Evolutionary conservation across 768 basidiomycete genomes (phyloP), one percentile per base, ranked within the genome.

Genomic region (Tylopilus rubrobrunneus): DNA sequence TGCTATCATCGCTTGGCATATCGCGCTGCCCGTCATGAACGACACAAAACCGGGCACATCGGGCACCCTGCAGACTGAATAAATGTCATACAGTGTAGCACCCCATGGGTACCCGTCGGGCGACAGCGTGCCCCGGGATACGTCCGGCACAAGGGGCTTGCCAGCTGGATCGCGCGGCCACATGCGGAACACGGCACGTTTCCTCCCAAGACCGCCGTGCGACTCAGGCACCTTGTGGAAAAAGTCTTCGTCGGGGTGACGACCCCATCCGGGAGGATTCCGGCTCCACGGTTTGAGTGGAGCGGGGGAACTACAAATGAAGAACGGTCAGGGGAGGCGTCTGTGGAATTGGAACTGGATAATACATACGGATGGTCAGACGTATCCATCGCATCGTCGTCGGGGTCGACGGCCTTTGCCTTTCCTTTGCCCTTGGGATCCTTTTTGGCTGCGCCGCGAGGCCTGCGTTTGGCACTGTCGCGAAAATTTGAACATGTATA

Each of bases 131-230:
- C 68, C 69, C 4, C 3, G 42, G 14, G 15, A 5, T 5, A 31
- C 19, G 9, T 4, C 31, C 2, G 37, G 41, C 2, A 21, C 1
- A 14, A 70, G 27, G 4, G 1, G 6, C 10, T 51, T 46, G 1
- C 69, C 67, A 0, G 58, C 45, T 0, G 61, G 61, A 28, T 59
- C 48, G 28, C 69, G 67, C 1, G 67, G 66, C 69, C 69, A 70
- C 2, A 2, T 1, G 2, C 64, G 53, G 39, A 71, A 62, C 0
- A 65, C 33, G 29, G 51, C 49, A 14, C 69, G 70, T 34, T 43
- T 65, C 17, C 14, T 41, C 15, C 3, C 0, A 0, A 33, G 31
- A 0, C 27, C 51, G 1, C 53, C 58, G 6, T 27, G 29, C 7
- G 39, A 25, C 12, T 1, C 1, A 1, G 59, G 56, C 17, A 56